Percentiles rank a stretch among this genome's conserved stretches.
phyloP scores from a whole-genome alignment of 768 basidiomycete species.

The Rhodosporidiobolus sp. region DNA sequence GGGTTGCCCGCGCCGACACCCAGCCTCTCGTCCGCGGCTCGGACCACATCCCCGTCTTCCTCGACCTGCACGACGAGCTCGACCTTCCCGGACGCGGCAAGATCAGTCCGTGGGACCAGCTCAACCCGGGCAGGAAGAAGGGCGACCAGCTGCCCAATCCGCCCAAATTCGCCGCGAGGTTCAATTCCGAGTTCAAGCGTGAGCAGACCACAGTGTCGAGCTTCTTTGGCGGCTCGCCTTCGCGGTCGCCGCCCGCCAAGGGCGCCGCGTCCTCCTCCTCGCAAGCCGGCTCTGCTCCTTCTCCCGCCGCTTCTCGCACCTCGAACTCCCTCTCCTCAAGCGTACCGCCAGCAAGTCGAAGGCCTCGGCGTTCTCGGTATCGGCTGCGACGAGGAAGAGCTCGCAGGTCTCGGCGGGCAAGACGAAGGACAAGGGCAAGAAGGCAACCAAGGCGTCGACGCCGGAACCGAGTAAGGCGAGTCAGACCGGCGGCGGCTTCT shows the following conservation, averaged over 20 bases:
- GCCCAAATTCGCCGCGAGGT: conserved; percentile 44
- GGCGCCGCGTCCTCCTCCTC: conserved; percentile 9
- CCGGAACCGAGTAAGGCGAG: too few relatives aligned
- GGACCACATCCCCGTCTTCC: conserved; percentile 91
- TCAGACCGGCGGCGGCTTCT: too few relatives aligned
- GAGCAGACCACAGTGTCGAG: conserved; percentile 75
- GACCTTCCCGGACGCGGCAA: conserved; percentile 46
- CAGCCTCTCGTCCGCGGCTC: conserved; percentile 81
- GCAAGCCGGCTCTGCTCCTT: neutral
- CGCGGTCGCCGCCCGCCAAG: conserved; percentile 10
- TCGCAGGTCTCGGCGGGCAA: too few relatives aligned
- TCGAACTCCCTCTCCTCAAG: neutral
- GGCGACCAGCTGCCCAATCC: conserved; percentile 28
- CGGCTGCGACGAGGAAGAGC: too few relatives aligned
- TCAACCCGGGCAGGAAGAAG: conserved; percentile 44
- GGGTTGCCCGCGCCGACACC: conserved; percentile 81
- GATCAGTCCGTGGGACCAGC: conserved; percentile 46
- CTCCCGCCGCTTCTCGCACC: neutral
- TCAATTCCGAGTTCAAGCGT: conserved; percentile 81
- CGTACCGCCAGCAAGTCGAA: too few relatives aligned
- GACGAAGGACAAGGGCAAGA: too few relatives aligned
- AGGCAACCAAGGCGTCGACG: too few relatives aligned
- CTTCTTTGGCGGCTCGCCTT: conserved; percentile 70
- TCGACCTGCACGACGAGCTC: conserved; percentile 82
- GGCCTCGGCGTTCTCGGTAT: too few relatives aligned